These are phyloP conservation scores for Mollisiaceae sp. DNA, from an alignment of 2,329 filamentous ascomycete genomes.

Conservation along the genomic window DNA sequence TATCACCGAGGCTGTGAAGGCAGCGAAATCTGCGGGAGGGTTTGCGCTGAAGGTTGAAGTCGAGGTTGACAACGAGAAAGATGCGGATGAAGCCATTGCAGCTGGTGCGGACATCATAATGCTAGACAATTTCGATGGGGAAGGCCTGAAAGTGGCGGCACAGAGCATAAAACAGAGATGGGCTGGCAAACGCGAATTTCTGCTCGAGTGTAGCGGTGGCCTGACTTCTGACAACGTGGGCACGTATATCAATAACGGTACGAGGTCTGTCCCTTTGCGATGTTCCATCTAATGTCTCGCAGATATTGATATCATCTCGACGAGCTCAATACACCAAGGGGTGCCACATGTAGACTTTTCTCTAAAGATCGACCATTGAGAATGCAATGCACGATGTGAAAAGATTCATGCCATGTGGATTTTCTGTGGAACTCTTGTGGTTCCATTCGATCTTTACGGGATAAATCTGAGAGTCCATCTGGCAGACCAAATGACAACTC, in stretches of 20 bases:
- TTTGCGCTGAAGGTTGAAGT: conserved; percentile 96
- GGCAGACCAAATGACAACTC: not conserved
- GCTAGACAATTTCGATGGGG: conserved; percentile 92
- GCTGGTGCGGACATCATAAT: conserved; percentile 96
- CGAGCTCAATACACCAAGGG: conserved; percentile 95
- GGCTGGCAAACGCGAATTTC: conserved; percentile 73
- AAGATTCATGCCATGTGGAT: not conserved
- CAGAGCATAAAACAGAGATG: conserved; percentile 78
- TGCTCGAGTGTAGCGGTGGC: conserved; percentile 93
- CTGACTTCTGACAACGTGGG: conserved; percentile 84
- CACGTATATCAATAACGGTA: conserved; percentile 76
- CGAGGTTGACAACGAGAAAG: conserved; percentile 85
- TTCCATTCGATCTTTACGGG: too few species aligned
- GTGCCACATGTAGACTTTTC: conserved; percentile 95
- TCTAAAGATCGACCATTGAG: conserved; percentile 75
- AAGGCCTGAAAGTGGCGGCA: conserved; percentile 77
- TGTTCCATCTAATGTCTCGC: conserved; percentile 37
- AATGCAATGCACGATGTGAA: not conserved
- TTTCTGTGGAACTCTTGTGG: not conserved
- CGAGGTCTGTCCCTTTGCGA: conserved; percentile 40
- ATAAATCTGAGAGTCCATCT: too few species aligned
- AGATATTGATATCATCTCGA: conserved; percentile 95
- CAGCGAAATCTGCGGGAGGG: conserved; percentile 82
- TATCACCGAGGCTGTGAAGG: conserved; percentile 83
- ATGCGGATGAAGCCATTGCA: conserved; percentile 88